Base-by-base conservation (phyloP, 2,329 filamentous ascomycete species). In the Penicillium sp. region DNA sequence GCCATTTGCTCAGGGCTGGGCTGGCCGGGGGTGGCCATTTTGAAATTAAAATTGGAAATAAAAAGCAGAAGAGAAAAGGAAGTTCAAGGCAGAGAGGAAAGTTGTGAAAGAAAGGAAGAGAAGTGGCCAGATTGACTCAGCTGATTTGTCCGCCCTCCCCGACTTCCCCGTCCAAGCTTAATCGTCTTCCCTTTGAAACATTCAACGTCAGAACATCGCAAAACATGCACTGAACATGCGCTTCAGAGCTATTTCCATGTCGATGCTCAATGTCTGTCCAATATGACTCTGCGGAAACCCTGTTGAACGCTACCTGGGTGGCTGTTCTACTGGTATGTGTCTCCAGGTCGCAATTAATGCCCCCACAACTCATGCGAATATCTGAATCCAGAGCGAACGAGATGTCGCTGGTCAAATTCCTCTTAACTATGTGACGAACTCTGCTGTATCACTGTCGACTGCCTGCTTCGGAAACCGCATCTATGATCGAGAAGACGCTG, bases 1-100 rank as follows among this genome's bases (percentile, higher is more conserved):
- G 81, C 80, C 56, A 95, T 87, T 74, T 96, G 89, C 72, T 95
- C 85, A 43, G 86, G 89, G 19, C 84, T 82, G 31, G 88, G 44
- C 34, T 46, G 88, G 47, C 66, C 65, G 32, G 68, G 68, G 44
- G 66, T 60, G 43, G 71, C 68, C 64, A 72, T 71, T 24, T 28
- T 51, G 49, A 49, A 49, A 49, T 43, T 45, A 21, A 45, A 49
- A 40, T 31, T 17, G 24, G 21, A 28, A 31, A 42, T 43, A 33
- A 45, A 35, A 29, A 28, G 31, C 17, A 37, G 13, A 52, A 46
- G 45, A 35, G 39, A 28, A 45, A 38, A 44, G 24, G 13, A 43
- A 34, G 26, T 32, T 13, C 26, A 26, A 28, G 33, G 33, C 22
- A 37, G 41, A 38, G 38, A 46, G 9, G 31, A 22, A 22, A 22